Evolutionary conservation across 2,329 filamentous ascomycete genomes (phyloP), one percentile per base, ranked within the genome.

Genomic region (Beauveria brongniartii): DNA sequence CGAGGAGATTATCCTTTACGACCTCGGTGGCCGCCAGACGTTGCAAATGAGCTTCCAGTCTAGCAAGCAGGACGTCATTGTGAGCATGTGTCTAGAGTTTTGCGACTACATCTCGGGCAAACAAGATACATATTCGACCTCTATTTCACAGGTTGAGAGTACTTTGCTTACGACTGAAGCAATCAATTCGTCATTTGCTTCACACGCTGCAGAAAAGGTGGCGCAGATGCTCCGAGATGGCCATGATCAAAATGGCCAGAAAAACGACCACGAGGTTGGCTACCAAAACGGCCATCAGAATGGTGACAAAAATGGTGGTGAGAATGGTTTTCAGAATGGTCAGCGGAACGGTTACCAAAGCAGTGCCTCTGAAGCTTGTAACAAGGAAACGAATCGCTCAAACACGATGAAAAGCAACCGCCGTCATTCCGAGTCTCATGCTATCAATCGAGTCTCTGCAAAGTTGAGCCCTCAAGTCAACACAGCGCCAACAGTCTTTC

Each of bases 71-170:
- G 46, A 59, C 28, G 40, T 24, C 9, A 51, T 59, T 37, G 16
- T n/a, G 22, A 37, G 9, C 34, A 59, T 59, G 56, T 59, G 56
- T 24, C 34, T 10, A 50, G 56, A 52, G 7, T 59, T 59, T 52
- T n/a, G 46, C 18, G 56, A 43, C 18, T 51, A 51, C 16, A 43
- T 51, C 22, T 43, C 46, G 28, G 56, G 55, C 9, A 37, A 18
- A 20, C 12, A 43, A 9, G 16, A 18, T 22, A 5, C 5, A 3
- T 59, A n/a, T 10, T 52, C 47, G 14, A 51, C 46, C n/a, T 41
- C 47, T 4, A 28, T 59, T 8, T 14, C 24, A 5, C 34, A 43
- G n/a, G 10, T 59, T 5, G 37, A 59, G 24, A 37, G 43, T n/a
- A 59, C 46, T 10, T 44, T 59, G 26, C 34, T 59, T 7, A 59